Base-by-base conservation (phyloP, 2,329 filamentous ascomycete genomes). In the Epichloe elymi region DNA sequence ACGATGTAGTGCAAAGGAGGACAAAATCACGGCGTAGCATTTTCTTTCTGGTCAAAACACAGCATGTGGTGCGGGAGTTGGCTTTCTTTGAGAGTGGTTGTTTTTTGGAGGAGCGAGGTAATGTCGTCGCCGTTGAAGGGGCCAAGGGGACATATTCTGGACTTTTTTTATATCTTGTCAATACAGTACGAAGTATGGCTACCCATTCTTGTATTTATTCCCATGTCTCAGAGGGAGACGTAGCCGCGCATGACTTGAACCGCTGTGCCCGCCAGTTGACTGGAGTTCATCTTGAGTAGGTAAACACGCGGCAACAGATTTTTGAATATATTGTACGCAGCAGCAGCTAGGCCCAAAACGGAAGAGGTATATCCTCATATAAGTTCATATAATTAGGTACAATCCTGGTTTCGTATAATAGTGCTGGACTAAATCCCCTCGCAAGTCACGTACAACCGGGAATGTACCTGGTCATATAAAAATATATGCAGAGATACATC, bases 191-290 rank as follows among this genome's bases (percentile, higher is more conserved):
- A 14, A 35, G 26, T 43, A 41, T 38, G n/a, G n/a, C 26, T 33
- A 33, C 23, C 17, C 54, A 26, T 15, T 33, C 41, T 30, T 14
- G 4, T 2, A 3, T n/a, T n/a, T 5, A 14, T n/a, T 37, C 6
- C 33, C 10, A n/a, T 43, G 19, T 43, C 14, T 30, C 55, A 64
- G 36, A 67, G 43, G 12, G 56, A 57, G 47, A 69, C 51, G 46
- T 59, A 51, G n/a, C 66, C 67, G 38, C 58, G 58, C 66, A 67
- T 68, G 23, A 68, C 61, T 51, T 63, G 59, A 11, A 60, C 59
- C 30, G 67, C 67, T 8, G 65, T 61, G 10, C 67, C 67, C 8
- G 62, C 62, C 46, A 69, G 59, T 38, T 59, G 60, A 33, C 68
- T 63, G 8, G 54, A 54, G 38, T 61, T 56, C 40, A 69, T 60